phyloP scores from a whole-genome alignment of 1,284 basidiomycete genomes.

The Ceratobasidium sp. region DNA sequence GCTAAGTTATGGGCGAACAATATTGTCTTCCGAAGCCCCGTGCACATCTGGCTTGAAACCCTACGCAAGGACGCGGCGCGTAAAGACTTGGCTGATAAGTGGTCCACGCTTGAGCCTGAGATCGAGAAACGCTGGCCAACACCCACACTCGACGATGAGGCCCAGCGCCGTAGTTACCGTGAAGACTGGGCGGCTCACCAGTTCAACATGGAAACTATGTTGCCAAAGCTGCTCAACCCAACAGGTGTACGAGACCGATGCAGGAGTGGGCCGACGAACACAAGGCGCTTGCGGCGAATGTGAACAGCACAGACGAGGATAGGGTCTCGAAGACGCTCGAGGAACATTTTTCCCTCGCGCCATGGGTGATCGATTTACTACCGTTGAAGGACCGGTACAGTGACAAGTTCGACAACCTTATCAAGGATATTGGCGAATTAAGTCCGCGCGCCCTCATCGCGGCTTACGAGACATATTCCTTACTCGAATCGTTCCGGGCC shows the following conservation, averaged over 20 bases:
- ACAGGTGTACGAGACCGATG: not conserved
- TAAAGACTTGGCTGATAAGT: not conserved
- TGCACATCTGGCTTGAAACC: not conserved
- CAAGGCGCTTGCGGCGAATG: not conserved
- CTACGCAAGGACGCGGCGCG: not conserved
- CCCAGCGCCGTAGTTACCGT: not conserved
- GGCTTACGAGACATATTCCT: not conserved
- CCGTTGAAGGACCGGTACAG: not conserved
- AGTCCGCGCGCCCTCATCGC: not conserved
- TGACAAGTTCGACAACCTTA: not conserved
- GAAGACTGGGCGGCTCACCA: not conserved
- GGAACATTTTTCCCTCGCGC: not conserved
- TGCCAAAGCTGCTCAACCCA: not conserved
- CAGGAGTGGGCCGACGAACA: conserved; percentile 8
- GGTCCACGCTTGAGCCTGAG: conserved; percentile 23
- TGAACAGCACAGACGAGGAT: not conserved
- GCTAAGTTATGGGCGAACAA: conserved; percentile 17
- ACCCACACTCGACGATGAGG: conserved; percentile 4
- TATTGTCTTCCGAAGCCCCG: not conserved
- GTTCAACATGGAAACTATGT: not conserved
- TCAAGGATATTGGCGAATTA: conserved; percentile 13
- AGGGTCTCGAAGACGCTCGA: not conserved
- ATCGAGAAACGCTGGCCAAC: conserved; percentile 31
- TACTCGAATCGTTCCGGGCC: not conserved
- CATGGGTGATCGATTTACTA: not conserved